Evolutionary conservation across 1,284 basidiomycete species (phyloP).

Genomic region (Fomitiporia mediterranea): DNA sequence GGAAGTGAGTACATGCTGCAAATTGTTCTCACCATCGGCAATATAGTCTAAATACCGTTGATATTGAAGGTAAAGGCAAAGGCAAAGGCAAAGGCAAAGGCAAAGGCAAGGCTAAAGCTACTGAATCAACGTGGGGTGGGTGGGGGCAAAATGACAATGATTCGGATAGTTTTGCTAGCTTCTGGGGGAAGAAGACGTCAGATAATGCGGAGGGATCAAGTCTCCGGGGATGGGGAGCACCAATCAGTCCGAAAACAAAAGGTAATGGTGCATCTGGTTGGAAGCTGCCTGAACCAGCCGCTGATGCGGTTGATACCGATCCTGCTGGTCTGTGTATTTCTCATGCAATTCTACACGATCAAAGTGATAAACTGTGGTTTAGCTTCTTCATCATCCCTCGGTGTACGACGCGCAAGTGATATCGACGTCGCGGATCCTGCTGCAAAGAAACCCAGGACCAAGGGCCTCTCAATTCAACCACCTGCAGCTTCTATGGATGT

Average conservation of each 20-base stretch:
- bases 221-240: neutral
- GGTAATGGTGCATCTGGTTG: neutral
- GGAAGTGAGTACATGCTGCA: too few species aligned
- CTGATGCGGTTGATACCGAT: neutral
- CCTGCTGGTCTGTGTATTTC: too few species aligned
- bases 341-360: too few species aligned
- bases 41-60: neutral
- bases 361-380: too few species aligned
- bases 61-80: neutral
- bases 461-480: neutral
- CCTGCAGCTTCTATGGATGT: neutral
- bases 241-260: neutral
- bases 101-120: conserved; percentile 3
- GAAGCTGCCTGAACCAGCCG: neutral
- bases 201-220: too few species aligned
- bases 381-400: too few species aligned
- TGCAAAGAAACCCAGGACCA: neutral
- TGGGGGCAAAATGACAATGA: neutral
- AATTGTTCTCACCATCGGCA: too few species aligned
- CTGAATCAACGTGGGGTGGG: neutral
- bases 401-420: neutral
- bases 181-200: neutral
- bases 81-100: neutral
- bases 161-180: neutral
- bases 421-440: neutral